A percentile compares a stretch with the other conserved stretches of the same genome.
phyloP scores from a whole-genome alignment of 73 alveolate species.

The Stentor roeselii region DNA sequence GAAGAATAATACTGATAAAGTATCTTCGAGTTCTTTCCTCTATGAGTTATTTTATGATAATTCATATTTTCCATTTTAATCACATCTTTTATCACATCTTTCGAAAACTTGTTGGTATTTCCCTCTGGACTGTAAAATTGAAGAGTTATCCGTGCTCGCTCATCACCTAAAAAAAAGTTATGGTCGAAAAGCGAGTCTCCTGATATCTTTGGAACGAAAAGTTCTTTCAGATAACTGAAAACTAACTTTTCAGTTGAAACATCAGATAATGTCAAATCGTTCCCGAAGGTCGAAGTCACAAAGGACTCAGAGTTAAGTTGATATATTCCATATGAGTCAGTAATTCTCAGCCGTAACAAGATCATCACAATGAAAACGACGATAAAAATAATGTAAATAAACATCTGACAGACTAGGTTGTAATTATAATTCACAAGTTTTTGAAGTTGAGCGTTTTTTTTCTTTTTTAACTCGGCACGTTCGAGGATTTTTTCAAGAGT shows the following conservation, averaged over 20 bases:
- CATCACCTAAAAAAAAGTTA: not conserved
- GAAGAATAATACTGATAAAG: not conserved
- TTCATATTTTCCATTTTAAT: not conserved
- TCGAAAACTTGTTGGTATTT: not conserved
- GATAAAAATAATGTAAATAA: not conserved
- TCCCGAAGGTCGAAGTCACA: not conserved
- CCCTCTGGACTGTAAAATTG: not conserved
- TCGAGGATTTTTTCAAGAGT: constrained; percentile 35
- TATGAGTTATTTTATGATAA: not conserved
- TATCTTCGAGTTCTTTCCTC: not conserved
- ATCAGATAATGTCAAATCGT: not conserved
- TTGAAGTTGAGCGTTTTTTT: not conserved
- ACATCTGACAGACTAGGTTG: constrained; percentile 17
- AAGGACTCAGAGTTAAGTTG: not conserved
- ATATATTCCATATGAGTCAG: not conserved
- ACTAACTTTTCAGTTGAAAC: not conserved
- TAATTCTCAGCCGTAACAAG: not conserved
- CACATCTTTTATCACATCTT: not conserved
- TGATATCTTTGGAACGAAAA: not conserved
- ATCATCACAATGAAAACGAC: not conserved
- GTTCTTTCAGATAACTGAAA: not conserved
- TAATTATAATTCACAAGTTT: constrained; percentile 29
- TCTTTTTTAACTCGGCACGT: not conserved
- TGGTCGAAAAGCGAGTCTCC: not conserved
- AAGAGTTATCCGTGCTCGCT: not conserved